Evolutionary conservation across 352 stramenopile species (phyloP).

Genomic region (Phytophthora citricola): DNA sequence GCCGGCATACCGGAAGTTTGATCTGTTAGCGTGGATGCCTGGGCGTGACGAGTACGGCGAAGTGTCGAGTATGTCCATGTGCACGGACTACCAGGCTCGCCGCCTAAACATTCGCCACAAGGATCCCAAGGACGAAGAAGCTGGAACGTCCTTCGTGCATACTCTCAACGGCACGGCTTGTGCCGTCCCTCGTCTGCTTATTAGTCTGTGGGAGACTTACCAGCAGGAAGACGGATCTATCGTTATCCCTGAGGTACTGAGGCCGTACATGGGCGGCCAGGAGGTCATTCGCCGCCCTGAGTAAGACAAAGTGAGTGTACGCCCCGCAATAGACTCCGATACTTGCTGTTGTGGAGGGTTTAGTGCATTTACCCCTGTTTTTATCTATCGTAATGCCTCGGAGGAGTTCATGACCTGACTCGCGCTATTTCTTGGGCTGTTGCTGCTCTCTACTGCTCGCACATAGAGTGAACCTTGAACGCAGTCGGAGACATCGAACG

Average conservation of each 20-base stretch:
- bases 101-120: conserved; percentile 89
- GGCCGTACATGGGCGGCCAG: conserved; percentile 82
- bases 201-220: conserved; percentile 87
- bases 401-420: conserved; percentile 9
- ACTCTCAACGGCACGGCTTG: conserved; percentile 90
- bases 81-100: conserved; percentile 90
- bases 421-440: conserved; percentile 19
- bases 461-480: conserved; percentile 42
- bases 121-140: conserved; percentile 53
- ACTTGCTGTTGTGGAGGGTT: conserved; percentile 22
- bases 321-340: conserved; percentile 26
- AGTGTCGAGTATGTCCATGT: conserved; percentile 89
- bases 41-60: conserved; percentile 81
- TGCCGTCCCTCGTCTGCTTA: conserved; percentile 83
- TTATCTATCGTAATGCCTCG: conserved; percentile 31
- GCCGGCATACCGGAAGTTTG: conserved; percentile 87
- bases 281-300: conserved; percentile 56
- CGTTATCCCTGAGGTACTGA: conserved; percentile 76
- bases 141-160: conserved; percentile 78
- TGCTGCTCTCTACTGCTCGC: conserved; percentile 20
- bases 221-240: conserved; percentile 84
- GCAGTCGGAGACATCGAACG: conserved; percentile 56
- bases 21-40: conserved; percentile 90
- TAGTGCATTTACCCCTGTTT: conserved; percentile 18
- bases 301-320: conserved; percentile 24